phyloP scores from a whole-genome alignment of 345 rosid species.

The Hibiscus tridactylites region DNA sequence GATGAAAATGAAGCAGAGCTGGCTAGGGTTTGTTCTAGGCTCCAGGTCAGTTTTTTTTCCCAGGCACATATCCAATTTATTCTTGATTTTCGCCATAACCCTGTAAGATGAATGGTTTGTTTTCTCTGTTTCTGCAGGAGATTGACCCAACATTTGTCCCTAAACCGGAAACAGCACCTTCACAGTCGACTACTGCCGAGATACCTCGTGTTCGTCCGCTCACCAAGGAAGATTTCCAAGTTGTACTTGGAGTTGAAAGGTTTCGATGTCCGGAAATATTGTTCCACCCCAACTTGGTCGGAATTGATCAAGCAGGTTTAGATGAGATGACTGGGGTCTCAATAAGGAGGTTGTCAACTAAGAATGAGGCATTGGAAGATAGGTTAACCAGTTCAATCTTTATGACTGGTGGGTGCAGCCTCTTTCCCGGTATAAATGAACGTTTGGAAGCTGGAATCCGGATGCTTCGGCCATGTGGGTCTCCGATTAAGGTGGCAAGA shows the following conservation, averaged over 20 bases:
- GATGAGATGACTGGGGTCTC: constrained; percentile 84
- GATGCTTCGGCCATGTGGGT: constrained; percentile 80
- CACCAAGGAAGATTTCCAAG: constrained; percentile 82
- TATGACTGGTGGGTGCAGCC: constrained; percentile 74
- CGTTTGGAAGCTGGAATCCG: constrained; percentile 71
- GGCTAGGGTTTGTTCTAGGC: constrained; percentile 61
- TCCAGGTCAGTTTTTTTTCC: constrained; percentile 38
- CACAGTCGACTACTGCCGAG: constrained; percentile 46
- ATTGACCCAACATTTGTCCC: constrained; percentile 76
- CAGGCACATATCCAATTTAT: not conserved
- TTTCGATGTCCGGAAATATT: constrained; percentile 84
- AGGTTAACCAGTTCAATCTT: constrained; percentile 67
- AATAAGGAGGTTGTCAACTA: constrained; percentile 46
- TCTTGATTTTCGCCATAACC: not conserved
- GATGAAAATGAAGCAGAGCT: constrained; percentile 76
- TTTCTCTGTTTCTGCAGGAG: constrained; percentile 33
- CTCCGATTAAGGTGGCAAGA: constrained; percentile 51
- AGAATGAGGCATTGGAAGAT: constrained; percentile 38
- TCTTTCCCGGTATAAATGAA: constrained; percentile 58
- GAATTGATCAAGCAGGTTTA: constrained; percentile 76
- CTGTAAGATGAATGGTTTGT: not conserved
- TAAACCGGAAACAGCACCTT: constrained; percentile 40
- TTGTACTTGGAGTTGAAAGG: constrained; percentile 72
- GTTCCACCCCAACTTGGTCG: constrained; percentile 66
- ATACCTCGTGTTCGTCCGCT: constrained; percentile 45